Evolutionary conservation across 2,329 filamentous ascomycete species (phyloP), one percentile per base, ranked within the genome.

Genomic region (Geosmithia flava): DNA sequence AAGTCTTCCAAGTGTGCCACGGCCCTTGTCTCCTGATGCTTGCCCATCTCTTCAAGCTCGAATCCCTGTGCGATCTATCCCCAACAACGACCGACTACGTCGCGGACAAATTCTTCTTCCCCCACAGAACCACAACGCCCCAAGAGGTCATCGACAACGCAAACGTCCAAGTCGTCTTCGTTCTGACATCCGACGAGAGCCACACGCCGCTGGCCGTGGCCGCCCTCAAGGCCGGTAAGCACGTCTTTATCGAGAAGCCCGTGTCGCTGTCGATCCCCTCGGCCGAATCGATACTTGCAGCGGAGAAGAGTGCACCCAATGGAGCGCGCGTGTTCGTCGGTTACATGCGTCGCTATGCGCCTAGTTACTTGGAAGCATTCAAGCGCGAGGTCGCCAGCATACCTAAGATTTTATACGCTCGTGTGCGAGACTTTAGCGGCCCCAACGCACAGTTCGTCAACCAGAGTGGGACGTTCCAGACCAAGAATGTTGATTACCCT

Each of bases 211-310:
- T 75, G 50, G 68, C 68, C 27, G 62, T 80, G 41, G 55, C 67
- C 2, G 74, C 75, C 0, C 62, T 82, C 1, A 51, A 70, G 48
- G 59, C 69, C 17, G 68, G 69, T 47, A 82, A 82, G 58, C 63
- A 73, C 51, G 72, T 74, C 45, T 68, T 83, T 52, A 61, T 82
- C n/a, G 78, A 82, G 56, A 79, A 80, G 51, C 78, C 78, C 0
- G 54, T 79, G 6, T 67, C 74, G 0, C 58, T 81, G 20, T 72
- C 66, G 41, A 56, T 72, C n/a, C 64, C 61, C 5, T 67, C 68
- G 40, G 64, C 69, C 0, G 58, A 70, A 27, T 55, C 60, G 0
- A 71, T 82, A 30, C 59, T 72, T 40, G 68, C 64, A 1, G 76
- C 76, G 0, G 71, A 78, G 54, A 57, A 59, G 17, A 54, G 52